Base-by-base conservation (phyloP, 768 basidiomycete species). In the Chalciporus piperatus region DNA sequence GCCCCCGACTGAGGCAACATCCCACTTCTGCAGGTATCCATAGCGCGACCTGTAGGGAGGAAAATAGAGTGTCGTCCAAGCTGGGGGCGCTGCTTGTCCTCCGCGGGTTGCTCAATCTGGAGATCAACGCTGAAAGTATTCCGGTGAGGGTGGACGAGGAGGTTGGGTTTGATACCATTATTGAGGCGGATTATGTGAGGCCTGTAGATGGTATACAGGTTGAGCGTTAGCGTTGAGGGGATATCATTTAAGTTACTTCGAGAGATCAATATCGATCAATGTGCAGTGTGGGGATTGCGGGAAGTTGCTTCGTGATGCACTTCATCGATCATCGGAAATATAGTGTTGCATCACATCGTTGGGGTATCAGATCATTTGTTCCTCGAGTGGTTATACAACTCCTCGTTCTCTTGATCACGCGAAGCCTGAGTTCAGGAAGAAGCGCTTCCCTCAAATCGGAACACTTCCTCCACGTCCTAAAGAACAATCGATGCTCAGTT, bases 51-150 rank as follows among this genome's bases (percentile, higher is more conserved):
- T 94, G 92, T 69, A 82, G 71, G 62, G 85, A 90, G 64, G 76
- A 77, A 46, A 92, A 92, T 68, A 66, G 74, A n/a, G 82, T 92
- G 3, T 76, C 74, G 14, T 89, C 86, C 11, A 93, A 93, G 64
- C 49, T 77, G 7, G 92, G 92, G n/a, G 89, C 90, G 1, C 64
- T 76, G 23, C 67, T 92, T 23, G 70, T 92, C 35, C 69, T 92
- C 7, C 79, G 79, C 40, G 77, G 77, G 16, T 66, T 92, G 13
- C 77, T 91, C 16, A 78, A 71, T 32, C 56, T 75, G 27, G 62
- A 71, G 27, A 71, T 76, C 50, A 63, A 77, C 51, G 57, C 67
- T 6, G 64, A 74, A 30, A 62, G 55, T 39, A 69, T 81, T 49
- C 71, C 74, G 2, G 50, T 59, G 30, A 68, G 70, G 53, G 55